Evolutionary conservation across 2,329 filamentous ascomycete genomes (phyloP).

Genomic region (Fusarium torulosum): DNA sequence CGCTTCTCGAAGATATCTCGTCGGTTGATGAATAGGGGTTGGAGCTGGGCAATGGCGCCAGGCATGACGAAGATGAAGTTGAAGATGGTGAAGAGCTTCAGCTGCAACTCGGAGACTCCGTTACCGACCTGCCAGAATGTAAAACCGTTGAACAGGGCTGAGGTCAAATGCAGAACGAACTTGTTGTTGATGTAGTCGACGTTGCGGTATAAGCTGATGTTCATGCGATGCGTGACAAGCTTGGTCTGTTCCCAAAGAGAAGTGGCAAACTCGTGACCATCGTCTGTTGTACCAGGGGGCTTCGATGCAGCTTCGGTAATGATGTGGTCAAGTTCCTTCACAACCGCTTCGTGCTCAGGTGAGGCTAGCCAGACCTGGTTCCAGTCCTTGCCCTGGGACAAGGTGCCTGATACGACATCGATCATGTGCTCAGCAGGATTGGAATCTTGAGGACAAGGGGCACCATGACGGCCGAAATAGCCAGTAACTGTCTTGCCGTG

Average conservation of each 20-base stretch:
- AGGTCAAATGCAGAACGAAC: conserved; percentile 66
- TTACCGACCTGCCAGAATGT: conserved; percentile 71
- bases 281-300: conserved; percentile 56
- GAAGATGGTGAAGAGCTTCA: conserved; percentile 70
- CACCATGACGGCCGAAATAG: conserved; percentile 77
- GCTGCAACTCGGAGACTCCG: conserved; percentile 63
- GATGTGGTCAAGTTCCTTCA: conserved; percentile 73
- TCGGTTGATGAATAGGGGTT: conserved; percentile 62
- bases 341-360: conserved; percentile 66
- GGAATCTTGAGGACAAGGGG: conserved; percentile 69
- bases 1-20: conserved; percentile 63
- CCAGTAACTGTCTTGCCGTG: conserved; percentile 65
- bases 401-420: conserved; percentile 64
- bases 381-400: conserved; percentile 68
- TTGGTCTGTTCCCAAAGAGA: conserved; percentile 73
- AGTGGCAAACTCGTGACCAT: conserved; percentile 78
- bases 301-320: conserved; percentile 65
- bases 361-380: conserved; percentile 78
- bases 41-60: conserved; percentile 63
- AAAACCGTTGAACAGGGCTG: conserved; percentile 71
- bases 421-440: conserved; percentile 86
- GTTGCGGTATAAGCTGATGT: conserved; percentile 73
- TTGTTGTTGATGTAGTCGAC: conserved; percentile 76
- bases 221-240: conserved; percentile 73
- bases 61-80: conserved; percentile 74